Percentiles rank a stretch among this genome's conserved stretches.
phyloP scores from a whole-genome alignment of 176 grass and related monocot species.

The Oryza brachyantha region DNA sequence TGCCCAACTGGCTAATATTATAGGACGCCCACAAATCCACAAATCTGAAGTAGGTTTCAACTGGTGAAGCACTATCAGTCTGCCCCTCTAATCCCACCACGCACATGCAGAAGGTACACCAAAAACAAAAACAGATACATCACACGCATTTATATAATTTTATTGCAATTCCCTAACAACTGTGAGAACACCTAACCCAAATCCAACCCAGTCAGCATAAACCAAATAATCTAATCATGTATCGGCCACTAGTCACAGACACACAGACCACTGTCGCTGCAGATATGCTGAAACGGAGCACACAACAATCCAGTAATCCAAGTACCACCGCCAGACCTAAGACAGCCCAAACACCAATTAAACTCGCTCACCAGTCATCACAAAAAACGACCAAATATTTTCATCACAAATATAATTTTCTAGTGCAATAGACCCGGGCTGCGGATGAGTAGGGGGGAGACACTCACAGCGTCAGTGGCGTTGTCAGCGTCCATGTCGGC shows the following conservation, averaged over 20 bases:
- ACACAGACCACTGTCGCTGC: neutral
- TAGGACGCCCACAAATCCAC: neutral
- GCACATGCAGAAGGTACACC: slow-evolving; percentile 21
- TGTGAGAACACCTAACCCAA: slow-evolving; percentile 16
- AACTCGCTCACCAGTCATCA: neutral
- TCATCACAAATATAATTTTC: neutral
- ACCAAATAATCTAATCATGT: slow-evolving; percentile 36
- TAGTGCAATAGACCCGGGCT: neutral
- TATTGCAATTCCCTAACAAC: slow-evolving; percentile 29
- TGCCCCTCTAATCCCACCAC: slow-evolving; percentile 9
- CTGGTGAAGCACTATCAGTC: slow-evolving; percentile 22
- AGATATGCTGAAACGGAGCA: neutral
- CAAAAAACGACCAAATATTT: slow-evolving; percentile 21
- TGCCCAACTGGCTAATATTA: slow-evolving; percentile 5
- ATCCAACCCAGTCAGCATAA: slow-evolving; percentile 33
- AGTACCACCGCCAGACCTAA: neutral
- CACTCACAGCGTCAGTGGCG: slow-evolving; percentile 74
- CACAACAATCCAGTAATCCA: neutral
- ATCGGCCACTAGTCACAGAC: neutral
- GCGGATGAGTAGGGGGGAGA: neutral
- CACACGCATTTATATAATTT: slow-evolving; percentile 21
- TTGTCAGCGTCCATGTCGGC: slow-evolving; percentile 88
- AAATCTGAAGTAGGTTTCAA: slow-evolving; percentile 29
- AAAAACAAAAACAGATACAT: slow-evolving; percentile 19
- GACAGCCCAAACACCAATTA: neutral